phyloP scores from a whole-genome alignment of 2,329 filamentous ascomycete species.

The Hyphodiscus sp. region DNA sequence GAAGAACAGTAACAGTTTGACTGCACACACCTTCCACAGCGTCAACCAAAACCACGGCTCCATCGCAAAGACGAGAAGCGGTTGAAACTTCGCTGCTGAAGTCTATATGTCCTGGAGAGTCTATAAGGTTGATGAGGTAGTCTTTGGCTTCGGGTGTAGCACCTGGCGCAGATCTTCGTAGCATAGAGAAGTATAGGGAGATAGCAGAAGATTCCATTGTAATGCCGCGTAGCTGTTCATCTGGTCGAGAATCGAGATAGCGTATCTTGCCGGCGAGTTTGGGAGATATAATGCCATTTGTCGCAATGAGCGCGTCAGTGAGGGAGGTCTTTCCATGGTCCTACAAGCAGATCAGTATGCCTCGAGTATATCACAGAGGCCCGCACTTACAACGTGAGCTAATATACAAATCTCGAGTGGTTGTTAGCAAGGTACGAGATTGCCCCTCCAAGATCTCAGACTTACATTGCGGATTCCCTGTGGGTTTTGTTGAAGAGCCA shows the following conservation, averaged over 20 bases:
- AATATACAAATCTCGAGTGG: conserved; percentile 76
- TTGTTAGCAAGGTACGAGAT: conserved; percentile 12
- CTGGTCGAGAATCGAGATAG: conserved; percentile 91
- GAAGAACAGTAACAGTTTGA: conserved; percentile 92
- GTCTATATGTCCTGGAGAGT: conserved; percentile 96
- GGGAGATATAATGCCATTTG: conserved; percentile 98
- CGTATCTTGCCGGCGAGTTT: conserved; percentile 97
- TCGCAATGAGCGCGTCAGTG: conserved; percentile 91
- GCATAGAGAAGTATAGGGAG: conserved; percentile 89
- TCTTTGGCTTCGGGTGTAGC: conserved; percentile 69
- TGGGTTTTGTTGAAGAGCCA: conserved; percentile 79
- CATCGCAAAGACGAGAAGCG: conserved; percentile 88
- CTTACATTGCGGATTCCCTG: conserved; percentile 88
- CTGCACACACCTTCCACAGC: conserved; percentile 97
- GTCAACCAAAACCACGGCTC: conserved; percentile 89
- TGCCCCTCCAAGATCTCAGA: conserved; percentile 24
- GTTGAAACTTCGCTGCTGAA: conserved; percentile 98
- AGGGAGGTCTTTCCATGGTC: conserved; percentile 98
- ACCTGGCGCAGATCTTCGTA: conserved; percentile 65
- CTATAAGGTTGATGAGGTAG: conserved; percentile 94
- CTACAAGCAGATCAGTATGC: conserved; percentile 32
- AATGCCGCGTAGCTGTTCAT: conserved; percentile 92
- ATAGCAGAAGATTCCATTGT: conserved; percentile 99
- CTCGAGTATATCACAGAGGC: background rate
- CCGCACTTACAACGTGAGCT: conserved; percentile 71